A percentile compares a stretch with the other conserved stretches of the same genome.
These are phyloP conservation scores for Pseudevernia furfuracea DNA, from an alignment of 495 filamentous ascomycete species.

Conservation along the genomic window DNA sequence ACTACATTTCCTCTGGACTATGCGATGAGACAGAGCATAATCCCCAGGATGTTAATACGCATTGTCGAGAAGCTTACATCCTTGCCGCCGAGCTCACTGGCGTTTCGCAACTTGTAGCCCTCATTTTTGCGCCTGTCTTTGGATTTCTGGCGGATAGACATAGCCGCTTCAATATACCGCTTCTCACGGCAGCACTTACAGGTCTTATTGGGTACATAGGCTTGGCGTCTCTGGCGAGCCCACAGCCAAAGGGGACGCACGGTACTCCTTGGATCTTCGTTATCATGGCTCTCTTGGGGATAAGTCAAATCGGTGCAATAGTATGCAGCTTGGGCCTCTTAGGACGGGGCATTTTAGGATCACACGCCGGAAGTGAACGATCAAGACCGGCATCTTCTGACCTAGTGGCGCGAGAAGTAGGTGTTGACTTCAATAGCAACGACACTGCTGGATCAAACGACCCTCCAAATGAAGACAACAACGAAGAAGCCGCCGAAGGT, in stretches of 20 bases:
- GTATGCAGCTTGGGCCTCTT: constrained; percentile 86
- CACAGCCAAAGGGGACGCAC: constrained; percentile 53
- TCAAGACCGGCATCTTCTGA: neutral
- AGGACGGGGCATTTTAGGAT: constrained; percentile 61
- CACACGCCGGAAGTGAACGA: constrained; percentile 32
- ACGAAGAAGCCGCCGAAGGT: neutral
- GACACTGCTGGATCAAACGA: neutral
- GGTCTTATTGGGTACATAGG: constrained; percentile 69
- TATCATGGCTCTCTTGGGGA: constrained; percentile 70
- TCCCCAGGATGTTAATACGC: constrained; percentile 59
- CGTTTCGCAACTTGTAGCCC: constrained; percentile 74
- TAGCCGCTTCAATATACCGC: constrained; percentile 58
- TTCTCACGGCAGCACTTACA: constrained; percentile 59
- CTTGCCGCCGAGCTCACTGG: constrained; percentile 80
- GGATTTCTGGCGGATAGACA: constrained; percentile 66
- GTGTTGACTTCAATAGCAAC: neutral
- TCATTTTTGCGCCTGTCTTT: constrained; percentile 78
- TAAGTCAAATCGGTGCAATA: constrained; percentile 91
- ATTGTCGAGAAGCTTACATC: constrained; percentile 77
- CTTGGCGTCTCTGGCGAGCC: constrained; percentile 63
- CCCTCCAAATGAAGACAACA: neutral
- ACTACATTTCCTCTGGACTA: constrained; percentile 72
- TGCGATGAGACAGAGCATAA: constrained; percentile 49
- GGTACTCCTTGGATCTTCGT: constrained; percentile 61
- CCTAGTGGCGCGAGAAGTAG: neutral